Conservation (phyloP, 2,329 filamentous ascomycete species). For the Leptographium wingfieldii region DNA sequence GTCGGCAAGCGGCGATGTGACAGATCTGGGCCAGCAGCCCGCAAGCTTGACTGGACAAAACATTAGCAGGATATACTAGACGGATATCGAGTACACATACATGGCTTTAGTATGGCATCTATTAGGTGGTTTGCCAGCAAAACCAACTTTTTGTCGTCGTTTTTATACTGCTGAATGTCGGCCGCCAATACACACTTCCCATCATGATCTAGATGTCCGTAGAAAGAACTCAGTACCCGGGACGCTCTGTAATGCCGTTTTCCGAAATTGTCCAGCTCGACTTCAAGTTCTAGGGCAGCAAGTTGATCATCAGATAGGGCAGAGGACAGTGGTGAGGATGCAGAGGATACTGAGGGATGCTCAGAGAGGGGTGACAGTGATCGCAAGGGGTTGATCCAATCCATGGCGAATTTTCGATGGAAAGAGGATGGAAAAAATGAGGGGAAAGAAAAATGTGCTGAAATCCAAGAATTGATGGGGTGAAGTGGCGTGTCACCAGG, state of each 20-base stretch:
- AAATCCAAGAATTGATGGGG: no score
- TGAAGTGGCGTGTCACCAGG: no score
- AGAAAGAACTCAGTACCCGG: not conserved
- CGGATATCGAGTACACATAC: not conserved
- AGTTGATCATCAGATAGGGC: not conserved
- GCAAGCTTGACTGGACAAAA: slow-evolving; percentile 2
- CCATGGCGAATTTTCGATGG: not conserved
- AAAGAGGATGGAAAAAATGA: no score
- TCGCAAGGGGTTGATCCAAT: not conserved
- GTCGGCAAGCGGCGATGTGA: not conserved
- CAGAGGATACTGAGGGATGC: not conserved
- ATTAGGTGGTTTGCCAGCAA: not conserved
- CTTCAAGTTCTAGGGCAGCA: not conserved
- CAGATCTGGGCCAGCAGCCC: not conserved
- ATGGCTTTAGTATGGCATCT: not conserved
- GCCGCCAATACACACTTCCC: not conserved
- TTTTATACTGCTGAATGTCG: not conserved
- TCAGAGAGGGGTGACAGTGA: not conserved
- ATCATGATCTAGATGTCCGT: not conserved
- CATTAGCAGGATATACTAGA: not conserved
- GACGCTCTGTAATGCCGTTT: not conserved
- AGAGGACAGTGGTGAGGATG: not conserved
- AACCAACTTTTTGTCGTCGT: not conserved
- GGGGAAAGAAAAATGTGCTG: no score
- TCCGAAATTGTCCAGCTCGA: not conserved